phyloP scores from a whole-genome alignment of 306 rosid species.

The Castanea sativa region DNA sequence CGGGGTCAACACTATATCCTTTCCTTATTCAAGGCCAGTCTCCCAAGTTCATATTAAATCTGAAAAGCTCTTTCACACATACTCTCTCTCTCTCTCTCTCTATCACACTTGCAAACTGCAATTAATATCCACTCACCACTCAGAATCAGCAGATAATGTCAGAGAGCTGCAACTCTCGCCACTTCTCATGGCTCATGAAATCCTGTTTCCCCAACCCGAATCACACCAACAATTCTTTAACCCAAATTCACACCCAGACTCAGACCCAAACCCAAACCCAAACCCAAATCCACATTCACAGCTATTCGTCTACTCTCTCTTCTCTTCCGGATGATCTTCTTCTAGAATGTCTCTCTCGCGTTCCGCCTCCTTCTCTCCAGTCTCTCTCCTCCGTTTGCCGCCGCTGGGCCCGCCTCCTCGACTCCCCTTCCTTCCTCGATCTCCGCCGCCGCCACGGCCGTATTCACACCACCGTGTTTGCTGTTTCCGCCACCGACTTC shows the following conservation, averaged over 20 bases:
- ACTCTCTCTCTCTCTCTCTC: too few species aligned
- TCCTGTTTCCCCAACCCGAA: constrained; percentile 63
- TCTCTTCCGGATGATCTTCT: constrained; percentile 70
- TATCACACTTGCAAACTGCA: neutral
- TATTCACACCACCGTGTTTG: constrained; percentile 39
- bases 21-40: neutral
- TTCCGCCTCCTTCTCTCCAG: constrained; percentile 45
- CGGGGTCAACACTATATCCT: too few species aligned
- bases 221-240: constrained; percentile 14
- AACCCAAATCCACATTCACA: neutral
- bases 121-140: constrained; percentile 21
- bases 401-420: constrained; percentile 56
- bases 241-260: neutral
- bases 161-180: constrained; percentile 70
- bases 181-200: constrained; percentile 70
- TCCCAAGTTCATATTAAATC: neutral
- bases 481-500: constrained; percentile 42
- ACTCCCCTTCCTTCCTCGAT: constrained; percentile 46
- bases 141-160: constrained; percentile 3
- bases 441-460: constrained; percentile 54
- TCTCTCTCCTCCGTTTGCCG: constrained; percentile 54
- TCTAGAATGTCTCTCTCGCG: constrained; percentile 55
- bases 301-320: constrained; percentile 33
- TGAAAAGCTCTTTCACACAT: neutral
- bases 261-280: neutral